phyloP scores from a whole-genome alignment of 2,329 filamentous ascomycete genomes.

The Scolecobasidium constrictum region DNA sequence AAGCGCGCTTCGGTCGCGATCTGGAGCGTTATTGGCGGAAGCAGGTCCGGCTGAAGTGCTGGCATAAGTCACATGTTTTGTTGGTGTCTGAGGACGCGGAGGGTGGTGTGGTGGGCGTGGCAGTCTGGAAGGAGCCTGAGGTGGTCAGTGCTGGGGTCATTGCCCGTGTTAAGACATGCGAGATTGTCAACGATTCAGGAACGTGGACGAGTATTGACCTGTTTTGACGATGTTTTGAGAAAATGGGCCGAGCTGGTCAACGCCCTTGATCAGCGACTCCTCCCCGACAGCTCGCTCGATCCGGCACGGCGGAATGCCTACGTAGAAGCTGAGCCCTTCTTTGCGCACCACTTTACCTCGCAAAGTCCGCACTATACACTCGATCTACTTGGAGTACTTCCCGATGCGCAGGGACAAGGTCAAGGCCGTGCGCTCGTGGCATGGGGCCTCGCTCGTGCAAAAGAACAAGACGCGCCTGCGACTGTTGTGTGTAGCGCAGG shows the following conservation, averaged over 20 bases:
- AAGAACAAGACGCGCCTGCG: constrained; percentile 26
- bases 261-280: background rate
- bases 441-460: constrained; percentile 30
- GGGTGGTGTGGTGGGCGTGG: constrained; percentile 14
- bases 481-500: constrained; percentile 28
- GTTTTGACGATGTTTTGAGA: background rate
- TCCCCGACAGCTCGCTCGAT: constrained; percentile 10
- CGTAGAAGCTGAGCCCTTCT: constrained; percentile 11
- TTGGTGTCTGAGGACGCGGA: constrained; percentile 17
- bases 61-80: constrained; percentile 17
- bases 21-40: too few species aligned
- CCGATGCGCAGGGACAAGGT: constrained; percentile 26
- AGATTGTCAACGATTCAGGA: constrained; percentile 8
- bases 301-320: constrained; percentile 14
- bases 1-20: too few species aligned
- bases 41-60: too few species aligned
- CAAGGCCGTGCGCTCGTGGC: constrained; percentile 28
- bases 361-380: constrained; percentile 28
- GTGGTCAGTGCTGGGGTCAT: constrained; percentile 11
- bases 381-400: constrained; percentile 26
- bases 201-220: constrained; percentile 3
- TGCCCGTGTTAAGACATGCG: constrained; percentile 16
- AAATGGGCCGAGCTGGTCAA: background rate
- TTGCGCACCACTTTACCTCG: constrained; percentile 15
- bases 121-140: constrained; percentile 11